These are phyloP conservation scores for Ophiosphaerella korrae DNA, from an alignment of 2,329 filamentous ascomycete species.

Conservation along the genomic window DNA sequence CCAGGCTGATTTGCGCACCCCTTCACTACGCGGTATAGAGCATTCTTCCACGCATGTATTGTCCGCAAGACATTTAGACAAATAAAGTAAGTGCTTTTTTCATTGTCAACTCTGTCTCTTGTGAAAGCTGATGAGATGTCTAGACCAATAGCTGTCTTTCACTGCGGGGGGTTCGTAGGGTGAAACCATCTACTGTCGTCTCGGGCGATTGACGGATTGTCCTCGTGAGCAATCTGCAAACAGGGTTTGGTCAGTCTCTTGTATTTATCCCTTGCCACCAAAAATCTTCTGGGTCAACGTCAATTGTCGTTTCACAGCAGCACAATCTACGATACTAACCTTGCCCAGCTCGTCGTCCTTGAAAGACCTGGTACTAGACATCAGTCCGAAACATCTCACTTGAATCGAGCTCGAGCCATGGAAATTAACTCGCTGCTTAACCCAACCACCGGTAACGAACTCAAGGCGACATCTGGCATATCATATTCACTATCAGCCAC, in stretches of 20 bases:
- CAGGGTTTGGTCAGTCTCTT: conserved; percentile 23
- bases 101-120: neutral
- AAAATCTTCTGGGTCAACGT: conserved; percentile 21
- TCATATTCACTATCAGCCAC: conserved; percentile 11
- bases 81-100: neutral
- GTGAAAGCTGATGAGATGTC: neutral
- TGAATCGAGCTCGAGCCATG: conserved; percentile 24
- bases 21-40: conserved; percentile 4
- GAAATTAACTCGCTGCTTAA: conserved; percentile 52
- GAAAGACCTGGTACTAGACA: conserved; percentile 14
- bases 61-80: neutral
- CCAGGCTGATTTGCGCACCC: conserved; percentile 18
- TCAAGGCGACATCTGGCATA: conserved; percentile 13
- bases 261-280: conserved; percentile 23
- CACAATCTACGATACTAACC: conserved; percentile 8
- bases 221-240: conserved; percentile 42
- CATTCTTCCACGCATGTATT: neutral
- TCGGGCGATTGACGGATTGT: conserved; percentile 24
- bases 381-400: conserved; percentile 9
- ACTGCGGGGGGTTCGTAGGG: conserved; percentile 5
- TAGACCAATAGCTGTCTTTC: neutral
- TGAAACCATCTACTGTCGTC: conserved; percentile 23
- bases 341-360: conserved; percentile 16
- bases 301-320: conserved; percentile 19
- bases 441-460: conserved; percentile 27